Evolutionary conservation across 441 rosid species (phyloP).

Genomic region (Populus hybrid): DNA sequence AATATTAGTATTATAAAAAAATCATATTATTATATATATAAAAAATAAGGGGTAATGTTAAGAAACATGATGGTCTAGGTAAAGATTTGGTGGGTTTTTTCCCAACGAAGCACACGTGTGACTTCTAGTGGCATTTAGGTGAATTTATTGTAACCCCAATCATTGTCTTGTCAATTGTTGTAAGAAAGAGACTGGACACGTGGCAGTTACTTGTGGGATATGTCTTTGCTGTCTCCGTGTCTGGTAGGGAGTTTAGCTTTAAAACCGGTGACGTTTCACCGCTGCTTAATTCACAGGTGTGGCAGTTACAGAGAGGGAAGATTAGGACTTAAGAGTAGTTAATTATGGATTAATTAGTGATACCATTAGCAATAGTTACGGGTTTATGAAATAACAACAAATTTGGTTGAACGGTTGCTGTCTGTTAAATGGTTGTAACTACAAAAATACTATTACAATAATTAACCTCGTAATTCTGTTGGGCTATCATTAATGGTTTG

Average conservation of each 20-base stretch:
- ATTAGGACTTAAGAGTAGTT: background rate
- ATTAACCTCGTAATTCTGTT: background rate
- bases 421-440: background rate
- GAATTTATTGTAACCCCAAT: slow-evolving; percentile 22
- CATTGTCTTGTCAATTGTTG: slow-evolving; percentile 30
- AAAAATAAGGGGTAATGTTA: background rate
- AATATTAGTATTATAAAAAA: background rate
- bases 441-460: background rate
- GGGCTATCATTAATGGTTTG: background rate
- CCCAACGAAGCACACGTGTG: slow-evolving; percentile 15
- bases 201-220: slow-evolving; percentile 17
- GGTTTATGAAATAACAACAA: background rate
- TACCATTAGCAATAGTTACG: background rate
- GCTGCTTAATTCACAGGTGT: background rate
- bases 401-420: background rate
- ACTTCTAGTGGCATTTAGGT: slow-evolving; percentile 3
- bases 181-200: slow-evolving; percentile 8
- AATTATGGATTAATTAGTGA: background rate
- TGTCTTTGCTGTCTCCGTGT: slow-evolving; percentile 3
- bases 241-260: background rate
- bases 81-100: background rate
- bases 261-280: slow-evolving; percentile 12
- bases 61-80: background rate
- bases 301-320: background rate
- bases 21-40: background rate